Conservation (phyloP, 192 early-diverging fungal genomes). For the Coemansia sp. region DNA sequence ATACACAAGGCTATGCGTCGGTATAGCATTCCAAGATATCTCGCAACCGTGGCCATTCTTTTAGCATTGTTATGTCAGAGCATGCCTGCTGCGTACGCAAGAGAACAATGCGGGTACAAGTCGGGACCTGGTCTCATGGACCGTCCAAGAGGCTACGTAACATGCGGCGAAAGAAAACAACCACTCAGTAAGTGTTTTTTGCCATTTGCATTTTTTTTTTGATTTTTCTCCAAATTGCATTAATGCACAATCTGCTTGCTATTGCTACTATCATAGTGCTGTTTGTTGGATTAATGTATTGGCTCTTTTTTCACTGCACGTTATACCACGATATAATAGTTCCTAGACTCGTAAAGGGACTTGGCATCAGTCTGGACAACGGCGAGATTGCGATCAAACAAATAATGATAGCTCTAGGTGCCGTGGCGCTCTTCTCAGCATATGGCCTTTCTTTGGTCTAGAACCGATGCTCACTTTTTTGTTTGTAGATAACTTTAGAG, state of each 20-base stretch:
- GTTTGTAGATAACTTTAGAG: not conserved
- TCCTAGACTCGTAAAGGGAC: slow-evolving; percentile 23
- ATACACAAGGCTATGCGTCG: not conserved
- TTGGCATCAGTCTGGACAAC: slow-evolving; percentile 24
- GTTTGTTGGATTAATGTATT: not conserved
- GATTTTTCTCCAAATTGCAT: no score
- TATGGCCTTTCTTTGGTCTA: slow-evolving; percentile 25
- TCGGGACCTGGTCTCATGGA: slow-evolving; percentile 1
- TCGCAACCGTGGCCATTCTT: not conserved
- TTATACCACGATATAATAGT: slow-evolving; percentile 7
- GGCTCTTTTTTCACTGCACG: not conserved
- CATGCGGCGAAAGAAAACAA: slow-evolving; percentile 1
- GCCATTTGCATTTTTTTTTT: not conserved
- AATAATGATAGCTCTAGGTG: slow-evolving; percentile 15
- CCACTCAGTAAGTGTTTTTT: slow-evolving; percentile 4
- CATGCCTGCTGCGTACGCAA: slow-evolving; percentile 1
- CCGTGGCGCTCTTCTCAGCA: slow-evolving; percentile 23
- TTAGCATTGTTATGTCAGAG: not conserved
- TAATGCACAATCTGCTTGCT: not conserved
- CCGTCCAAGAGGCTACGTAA: not conserved
- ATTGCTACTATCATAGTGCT: not conserved
- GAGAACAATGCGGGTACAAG: slow-evolving; percentile 10
- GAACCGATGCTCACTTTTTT: not conserved
- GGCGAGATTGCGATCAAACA: slow-evolving; percentile 23
- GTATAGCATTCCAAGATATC: no score